Evolutionary conservation across 352 stramenopile species (phyloP), one percentile per base, ranked within the genome.

Genomic region (Phytophthora brassicae): DNA sequence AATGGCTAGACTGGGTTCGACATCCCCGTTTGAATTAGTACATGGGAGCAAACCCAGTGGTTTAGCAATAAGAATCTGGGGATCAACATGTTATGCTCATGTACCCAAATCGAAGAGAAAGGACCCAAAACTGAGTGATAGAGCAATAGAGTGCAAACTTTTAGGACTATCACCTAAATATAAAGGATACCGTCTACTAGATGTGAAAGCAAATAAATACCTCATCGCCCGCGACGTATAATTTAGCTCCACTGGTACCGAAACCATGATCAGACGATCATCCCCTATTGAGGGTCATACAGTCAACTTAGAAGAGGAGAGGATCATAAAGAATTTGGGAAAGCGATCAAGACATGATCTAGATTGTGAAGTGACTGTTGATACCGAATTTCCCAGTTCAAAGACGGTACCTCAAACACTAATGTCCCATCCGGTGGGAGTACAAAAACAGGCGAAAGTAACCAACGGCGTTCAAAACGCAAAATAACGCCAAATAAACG

Each of bases 191-290:
- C 28, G 47, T 24, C 31, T 44, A 19, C 29, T 54, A 35, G 36
- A 56, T 59, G n/a, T 58, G 9, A 50, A 59, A 35, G 24, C n/a
- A 11, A 50, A 50, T 42, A 49, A 19, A 29, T 59, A 59, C 4
- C 39, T 57, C 36, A 48, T 42, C 11, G 26, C 36, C 17, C 24
- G 36, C 13, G 26, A 48, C 6, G 39, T 59, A 41, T 50, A 35
- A 23, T 59, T 59, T 33, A 28, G 20, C 7, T 31, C 20, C 24
- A 26, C n/a, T 11, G 22, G 26, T 42, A 59, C 52, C 9, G 52
- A 41, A 2, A 9, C 17, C 2, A 11, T 44, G 13, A 59, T 50
- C 7, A 31, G 6, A 38, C 12, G 51, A 14, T 59, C 39, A 17
- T 59, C 43, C 13, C 51, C 33, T 3, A 16, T n/a, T 39, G 33